Evolutionary conservation across 345 rosid genomes (phyloP), one percentile per base, ranked within the genome.

Genomic region (Psidium friedrichsthalianum): DNA sequence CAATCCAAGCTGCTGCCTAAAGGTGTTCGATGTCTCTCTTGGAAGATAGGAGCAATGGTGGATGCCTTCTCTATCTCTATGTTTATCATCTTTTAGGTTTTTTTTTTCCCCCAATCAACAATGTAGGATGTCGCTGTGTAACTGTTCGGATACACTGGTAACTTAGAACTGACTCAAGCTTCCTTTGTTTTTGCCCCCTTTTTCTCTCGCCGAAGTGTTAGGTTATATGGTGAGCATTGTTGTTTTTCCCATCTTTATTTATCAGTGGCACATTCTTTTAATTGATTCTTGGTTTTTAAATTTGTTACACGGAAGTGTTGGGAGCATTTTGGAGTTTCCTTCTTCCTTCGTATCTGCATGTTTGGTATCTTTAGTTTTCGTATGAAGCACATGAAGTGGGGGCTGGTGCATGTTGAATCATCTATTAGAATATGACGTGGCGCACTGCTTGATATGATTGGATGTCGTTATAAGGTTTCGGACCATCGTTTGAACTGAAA

Each of bases 1-100:
- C 89, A 84, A 87, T 87, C 88, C 97, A 91, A 86, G 93, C 89
- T 55, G 94, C 90, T 84, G 94, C 88, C 82, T 89, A 88, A 82
- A 95, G 92, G 86, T 56, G n/a, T 12, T 22, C 40, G 84, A 74
- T 82, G 52, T 82, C 54, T 61, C n/a, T 49, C 83, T 82, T 69
- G 64, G 55, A 40, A 40, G 51, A 14, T 59, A 27, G 56, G 54
- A 64, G 53, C 29, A 54, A 32, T 32, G 59, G 29, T 42, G 52
- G 80, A 14, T 49, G 84, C 40, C 27, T 83, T 85, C 87, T 90
- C 89, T 84, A 25, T 47, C 84, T 42, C 83, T 76, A 87, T 87
- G 87, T 87, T 84, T 88, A 55, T 76, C 84, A 51, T 87, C 74
- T 32, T 42, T 21, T 51, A 52, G 55, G 56, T 51, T 84, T 84